Evolutionary conservation across 2,329 filamentous ascomycete genomes (phyloP).

Genomic region (Neofusicoccum parvum): DNA sequence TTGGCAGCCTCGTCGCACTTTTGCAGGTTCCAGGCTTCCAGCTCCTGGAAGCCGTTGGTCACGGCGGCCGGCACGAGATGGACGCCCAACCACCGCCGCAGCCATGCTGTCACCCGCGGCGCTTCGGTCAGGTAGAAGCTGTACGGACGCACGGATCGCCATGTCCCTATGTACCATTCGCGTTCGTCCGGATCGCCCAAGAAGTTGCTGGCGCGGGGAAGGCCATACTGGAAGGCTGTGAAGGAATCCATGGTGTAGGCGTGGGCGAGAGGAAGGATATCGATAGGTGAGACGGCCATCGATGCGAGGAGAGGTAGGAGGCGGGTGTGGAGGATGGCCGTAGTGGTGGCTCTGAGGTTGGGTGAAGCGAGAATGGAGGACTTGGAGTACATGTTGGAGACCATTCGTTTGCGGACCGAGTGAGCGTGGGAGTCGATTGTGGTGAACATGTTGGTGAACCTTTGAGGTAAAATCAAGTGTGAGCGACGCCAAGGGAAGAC

Average conservation of each 20-base stretch:
- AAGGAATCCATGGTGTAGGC: constrained; percentile 78
- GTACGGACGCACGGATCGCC: constrained; percentile 58
- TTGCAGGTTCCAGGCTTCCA: constrained; percentile 60
- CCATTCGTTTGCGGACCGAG: constrained; percentile 72
- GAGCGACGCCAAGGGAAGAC: neutral
- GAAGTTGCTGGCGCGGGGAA: constrained; percentile 65
- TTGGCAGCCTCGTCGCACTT: constrained; percentile 45
- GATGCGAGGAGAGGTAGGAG: constrained; percentile 59
- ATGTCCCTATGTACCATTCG: constrained; percentile 65
- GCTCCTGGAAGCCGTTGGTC: constrained; percentile 65
- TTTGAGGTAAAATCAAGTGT: neutral
- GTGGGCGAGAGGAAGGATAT: constrained; percentile 59
- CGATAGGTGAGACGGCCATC: constrained; percentile 27
- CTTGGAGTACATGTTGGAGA: constrained; percentile 82
- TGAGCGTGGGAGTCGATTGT: constrained; percentile 64
- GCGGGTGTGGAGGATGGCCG: constrained; percentile 60
- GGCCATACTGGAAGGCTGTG: constrained; percentile 72
- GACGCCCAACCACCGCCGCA: constrained; percentile 54
- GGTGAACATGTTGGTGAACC: constrained; percentile 70
- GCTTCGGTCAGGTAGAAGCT: constrained; percentile 68
- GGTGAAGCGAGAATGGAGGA: constrained; percentile 67
- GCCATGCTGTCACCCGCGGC: constrained; percentile 58
- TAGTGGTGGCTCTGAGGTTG: constrained; percentile 60
- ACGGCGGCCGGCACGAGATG: constrained; percentile 68
- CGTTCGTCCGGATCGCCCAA: constrained; percentile 58